phyloP scores from a whole-genome alignment of 2,329 filamentous ascomycete species.

The Ceratocystis colombiana region DNA sequence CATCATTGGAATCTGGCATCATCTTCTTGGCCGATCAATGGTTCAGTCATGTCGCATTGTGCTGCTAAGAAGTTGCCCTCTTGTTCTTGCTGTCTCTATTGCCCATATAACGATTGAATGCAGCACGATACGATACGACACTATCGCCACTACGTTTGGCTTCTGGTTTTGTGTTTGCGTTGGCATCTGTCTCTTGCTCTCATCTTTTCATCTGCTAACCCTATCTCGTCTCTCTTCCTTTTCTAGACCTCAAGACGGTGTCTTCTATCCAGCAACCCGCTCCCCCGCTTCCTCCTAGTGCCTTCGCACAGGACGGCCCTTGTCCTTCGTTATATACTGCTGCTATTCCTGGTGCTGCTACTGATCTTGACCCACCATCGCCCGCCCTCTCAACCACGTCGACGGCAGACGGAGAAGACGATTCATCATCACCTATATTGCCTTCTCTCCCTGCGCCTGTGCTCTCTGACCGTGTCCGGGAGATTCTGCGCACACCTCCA shows the following conservation, averaged over 20 bases:
- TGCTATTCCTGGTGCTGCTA: not conserved
- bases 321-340: conserved; percentile 31
- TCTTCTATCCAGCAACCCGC: conserved; percentile 42
- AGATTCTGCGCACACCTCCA: conserved; percentile 47
- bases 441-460: conserved; percentile 50
- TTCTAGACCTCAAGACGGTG: conserved; percentile 38
- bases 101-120: too few relatives aligned
- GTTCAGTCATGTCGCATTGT: not conserved
- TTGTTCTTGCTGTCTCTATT: too few relatives aligned
- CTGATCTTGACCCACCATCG: conserved; percentile 35
- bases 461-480: conserved; percentile 46
- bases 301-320: conserved; percentile 49
- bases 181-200: not conserved
- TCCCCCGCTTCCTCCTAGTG: conserved; percentile 47
- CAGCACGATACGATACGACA: too few relatives aligned
- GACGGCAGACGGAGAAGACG: conserved; percentile 49
- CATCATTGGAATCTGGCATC: conserved; percentile 1
- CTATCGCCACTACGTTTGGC: too few relatives aligned
- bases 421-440: conserved; percentile 41
- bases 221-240: conserved; percentile 16
- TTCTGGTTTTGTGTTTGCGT: too few relatives aligned
- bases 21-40: not conserved
- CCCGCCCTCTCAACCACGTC: conserved; percentile 53
- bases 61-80: not conserved
- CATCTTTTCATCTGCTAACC: not conserved